Conservation (phyloP, 2,329 filamentous ascomycete genomes). For the Aspergillus sp. region DNA sequence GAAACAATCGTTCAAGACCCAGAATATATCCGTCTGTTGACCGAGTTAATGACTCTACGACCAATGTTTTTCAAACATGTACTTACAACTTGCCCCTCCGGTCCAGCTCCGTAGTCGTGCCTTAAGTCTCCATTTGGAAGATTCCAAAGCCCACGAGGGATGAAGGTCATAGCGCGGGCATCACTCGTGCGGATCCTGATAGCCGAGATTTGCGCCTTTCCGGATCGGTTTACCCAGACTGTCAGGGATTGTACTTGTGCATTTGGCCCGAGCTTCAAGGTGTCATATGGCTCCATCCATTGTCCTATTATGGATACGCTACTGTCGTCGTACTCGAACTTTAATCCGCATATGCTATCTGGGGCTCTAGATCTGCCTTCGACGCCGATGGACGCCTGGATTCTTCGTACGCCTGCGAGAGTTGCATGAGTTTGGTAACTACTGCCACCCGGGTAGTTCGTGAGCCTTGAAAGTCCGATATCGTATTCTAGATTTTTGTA, state of each 20-base stretch:
- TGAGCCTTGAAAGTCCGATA: constrained; percentile 5
- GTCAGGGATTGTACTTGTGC: constrained; percentile 7
- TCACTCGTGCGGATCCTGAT: constrained; percentile 6
- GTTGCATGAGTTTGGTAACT: constrained; percentile 15
- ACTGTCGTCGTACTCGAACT: constrained; percentile 9
- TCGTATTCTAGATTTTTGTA: neutral
- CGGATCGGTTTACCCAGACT: constrained; percentile 6
- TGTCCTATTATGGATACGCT: constrained; percentile 10
- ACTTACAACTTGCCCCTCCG: neutral
- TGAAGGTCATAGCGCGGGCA: constrained; percentile 2
- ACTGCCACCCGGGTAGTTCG: neutral
- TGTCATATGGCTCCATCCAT: constrained; percentile 6
- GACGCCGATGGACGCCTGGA: constrained; percentile 7
- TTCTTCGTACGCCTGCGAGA: constrained; percentile 6
- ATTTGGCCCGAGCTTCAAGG: constrained; percentile 1
- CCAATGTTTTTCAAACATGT: too few species aligned
- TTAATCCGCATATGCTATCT: constrained; percentile 8
- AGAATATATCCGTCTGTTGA: constrained; percentile 8
- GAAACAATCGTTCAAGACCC: constrained; percentile 4
- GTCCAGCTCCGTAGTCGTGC: constrained; percentile 2
- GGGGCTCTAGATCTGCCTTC: constrained; percentile 3
- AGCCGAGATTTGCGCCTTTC: constrained; percentile 3
- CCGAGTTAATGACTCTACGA: neutral
- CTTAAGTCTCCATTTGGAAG: neutral
- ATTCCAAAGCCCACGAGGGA: neutral